A percentile compares a stretch with the other conserved stretches of the same genome.
These are phyloP conservation scores for Plasmodium gonderi DNA, from an alignment of 169 alveolate genomes.

Conservation along the genomic window DNA sequence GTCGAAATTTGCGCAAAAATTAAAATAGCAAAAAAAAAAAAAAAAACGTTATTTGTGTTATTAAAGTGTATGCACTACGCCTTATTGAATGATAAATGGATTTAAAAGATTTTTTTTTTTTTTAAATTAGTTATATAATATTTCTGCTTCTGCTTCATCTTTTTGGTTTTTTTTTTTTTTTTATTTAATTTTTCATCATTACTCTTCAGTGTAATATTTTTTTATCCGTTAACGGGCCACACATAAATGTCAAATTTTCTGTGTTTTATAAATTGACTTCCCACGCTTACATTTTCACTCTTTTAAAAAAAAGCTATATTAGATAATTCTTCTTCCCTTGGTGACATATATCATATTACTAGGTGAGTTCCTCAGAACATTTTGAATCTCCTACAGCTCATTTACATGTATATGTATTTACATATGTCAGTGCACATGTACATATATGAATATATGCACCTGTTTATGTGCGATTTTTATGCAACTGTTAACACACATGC, in stretches of 20 bases:
- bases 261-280: not conserved
- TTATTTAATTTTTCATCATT: not conserved
- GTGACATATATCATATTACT: not conserved
- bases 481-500: too few species aligned
- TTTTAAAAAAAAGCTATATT: not conserved
- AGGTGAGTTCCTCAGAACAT: not conserved
- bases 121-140: not conserved
- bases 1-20: not conserved
- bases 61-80: not conserved
- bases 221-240: not conserved
- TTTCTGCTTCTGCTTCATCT: not conserved
- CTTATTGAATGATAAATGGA: not conserved
- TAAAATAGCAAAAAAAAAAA: not conserved
- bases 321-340: not conserved
- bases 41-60: not conserved
- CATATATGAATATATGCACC: too few species aligned
- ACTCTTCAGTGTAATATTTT: not conserved
- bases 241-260: not conserved
- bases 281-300: not conserved
- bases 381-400: not conserved
- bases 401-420: not conserved
- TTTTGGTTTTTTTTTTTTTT: constrained; percentile 2
- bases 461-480: too few species aligned
- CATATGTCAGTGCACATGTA: not conserved
- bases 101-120: not conserved